Base-by-base conservation (phyloP, 768 basidiomycete species). In the Suillus hirtellus region DNA sequence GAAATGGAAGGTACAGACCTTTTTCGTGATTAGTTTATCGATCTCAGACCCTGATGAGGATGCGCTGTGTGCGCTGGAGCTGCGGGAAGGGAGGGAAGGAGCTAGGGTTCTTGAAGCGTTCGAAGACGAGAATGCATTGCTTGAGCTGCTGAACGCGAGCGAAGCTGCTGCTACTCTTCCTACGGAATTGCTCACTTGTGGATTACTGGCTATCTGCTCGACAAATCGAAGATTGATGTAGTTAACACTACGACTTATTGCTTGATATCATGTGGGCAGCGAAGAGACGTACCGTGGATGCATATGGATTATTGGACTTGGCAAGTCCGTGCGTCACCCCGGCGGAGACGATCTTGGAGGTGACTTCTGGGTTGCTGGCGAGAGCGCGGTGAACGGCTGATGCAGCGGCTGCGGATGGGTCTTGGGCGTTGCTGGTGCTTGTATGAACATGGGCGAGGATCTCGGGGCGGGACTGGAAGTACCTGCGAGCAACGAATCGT, bases 391-490 rank as follows among this genome's bases (percentile, higher is more conserved):
- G 80, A 4, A 81, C 78, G 21, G 79, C 80, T 34, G 83, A 79
- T 19, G 78, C 77, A 19, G 77, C 78, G 9, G 73, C 69, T 2
- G 77, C 42, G 52, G 68, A 67, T 17, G 55, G 38, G 8, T 58
- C 55, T 17, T 69, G 49, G 27, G 55, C 63, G 61, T 50, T 44
- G 15, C 60, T 63, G 9, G 50, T 31, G 49, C 17, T 31, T 52
- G 50, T 10, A 17, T 17, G 31, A 4, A 52, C 31, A 2, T 52
- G 31, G n/a, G 80, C 78, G 27, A 88, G 78, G 38, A 90, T 77
- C 63, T 89, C 88, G 47, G 89, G 89, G 49, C 90, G 87, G 35
- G 89, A 84, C 52, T 84, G 78, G 75, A 92, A 92, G 77, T 92
- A 92, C 68, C 90, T 92, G 72, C 15, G 14, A 40, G 46, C 34